Evolutionary conservation across 1,284 basidiomycete species (phyloP), one percentile per base, ranked within the genome.

Genomic region (Hortiboletus rubellus): DNA sequence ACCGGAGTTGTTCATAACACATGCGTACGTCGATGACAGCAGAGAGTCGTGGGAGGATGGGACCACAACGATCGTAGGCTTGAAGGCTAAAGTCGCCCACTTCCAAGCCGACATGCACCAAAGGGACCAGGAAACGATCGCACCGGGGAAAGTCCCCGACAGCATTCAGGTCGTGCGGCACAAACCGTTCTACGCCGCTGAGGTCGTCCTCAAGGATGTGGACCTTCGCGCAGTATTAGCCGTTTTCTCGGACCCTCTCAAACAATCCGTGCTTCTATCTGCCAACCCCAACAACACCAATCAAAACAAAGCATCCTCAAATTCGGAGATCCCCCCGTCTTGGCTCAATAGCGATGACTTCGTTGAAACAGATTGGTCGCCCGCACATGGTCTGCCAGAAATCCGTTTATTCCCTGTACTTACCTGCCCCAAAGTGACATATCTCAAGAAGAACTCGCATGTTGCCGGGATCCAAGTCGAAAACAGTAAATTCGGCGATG

Each of bases 71-170:
- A 88, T 87, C 68, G 81, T 98, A 43, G 96, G 96, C 4, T 75
- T 88, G 31, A 98, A 98, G 73, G 90, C 87, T 9, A 82, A 89
- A 61, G 82, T 96, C 41, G 86, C 87, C 43, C 82, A 86, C 37
- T 89, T 98, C 71, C 87, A 91, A 62, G 90, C 91, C 40, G 96
- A 98, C 69, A 82, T 97, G 75, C 96, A 98, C 71, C 95, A 98
- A 74, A 83, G 95, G 54, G 89, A 92, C 62, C 90, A 96, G 72
- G 94, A 96, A 75, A 77, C 78, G 18, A 80, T 81, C 1, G 79
- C 82, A 7, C 75, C 79, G 15, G 82, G 80, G 7, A 72, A 75
- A 51, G 66, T 77, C 53, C 78, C 79, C 7, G 73, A 79, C 41
- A 77, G 78, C 12, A 76, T 75, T 27, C 88, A 88, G 70, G 77